A percentile compares a stretch with the other conserved stretches of the same genome.
Evolutionary conservation across 1,284 basidiomycete genomes (phyloP).

Genomic region (Agaricales sp.): DNA sequence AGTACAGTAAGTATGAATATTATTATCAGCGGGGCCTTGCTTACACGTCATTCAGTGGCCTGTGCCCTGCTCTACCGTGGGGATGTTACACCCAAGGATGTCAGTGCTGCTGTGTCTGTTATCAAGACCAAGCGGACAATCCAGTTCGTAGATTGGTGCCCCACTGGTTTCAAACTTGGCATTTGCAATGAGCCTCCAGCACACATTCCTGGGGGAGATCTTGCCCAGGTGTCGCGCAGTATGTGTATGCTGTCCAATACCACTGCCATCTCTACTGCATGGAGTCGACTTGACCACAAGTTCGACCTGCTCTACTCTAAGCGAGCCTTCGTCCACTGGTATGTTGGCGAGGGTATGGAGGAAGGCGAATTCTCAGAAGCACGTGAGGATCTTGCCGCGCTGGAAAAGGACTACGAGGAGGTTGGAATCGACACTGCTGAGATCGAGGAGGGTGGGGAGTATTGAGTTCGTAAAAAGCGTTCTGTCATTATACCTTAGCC

Average conservation of each 20-base stretch:
- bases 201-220: constrained; percentile 77
- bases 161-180: constrained; percentile 83
- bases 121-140: constrained; percentile 84
- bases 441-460: constrained; percentile 72
- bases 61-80: constrained; percentile 75
- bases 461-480: constrained; percentile 25
- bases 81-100: constrained; percentile 87
- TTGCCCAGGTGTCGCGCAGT: constrained; percentile 79
- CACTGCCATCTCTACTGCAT: constrained; percentile 80
- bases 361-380: constrained; percentile 98
- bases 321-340: constrained; percentile 91
- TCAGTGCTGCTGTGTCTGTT: constrained; percentile 75
- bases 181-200: constrained; percentile 88
- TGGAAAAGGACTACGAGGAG: constrained; percentile 96
- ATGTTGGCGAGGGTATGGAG: constrained; percentile 98
- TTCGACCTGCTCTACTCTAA: constrained; percentile 92
- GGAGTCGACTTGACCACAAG: constrained; percentile 90
- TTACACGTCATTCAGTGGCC: constrained; percentile 35
- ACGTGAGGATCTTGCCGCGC: constrained; percentile 92
- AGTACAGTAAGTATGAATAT: constrained; percentile 59
- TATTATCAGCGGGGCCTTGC: background rate
- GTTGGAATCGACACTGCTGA: constrained; percentile 89
- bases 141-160: constrained; percentile 87
- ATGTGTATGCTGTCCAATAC: constrained; percentile 89
- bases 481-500: background rate